Evolutionary conservation across 306 rosid genomes (phyloP).

Genomic region (Ammopiptanthus mongolicus): DNA sequence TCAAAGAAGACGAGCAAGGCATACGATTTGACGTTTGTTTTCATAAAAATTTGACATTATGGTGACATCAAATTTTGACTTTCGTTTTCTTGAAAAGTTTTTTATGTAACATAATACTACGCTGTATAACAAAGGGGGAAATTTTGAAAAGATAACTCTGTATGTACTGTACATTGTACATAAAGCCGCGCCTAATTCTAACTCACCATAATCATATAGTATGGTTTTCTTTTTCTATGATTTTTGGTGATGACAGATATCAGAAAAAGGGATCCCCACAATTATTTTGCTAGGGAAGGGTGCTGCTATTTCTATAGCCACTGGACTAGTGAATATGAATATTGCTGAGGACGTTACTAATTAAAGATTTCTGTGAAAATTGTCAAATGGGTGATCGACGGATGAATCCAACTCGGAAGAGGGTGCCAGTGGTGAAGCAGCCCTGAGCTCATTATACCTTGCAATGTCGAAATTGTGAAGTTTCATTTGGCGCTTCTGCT

Average conservation of each 20-base stretch:
- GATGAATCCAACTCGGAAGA: not conserved
- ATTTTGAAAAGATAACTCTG: not conserved
- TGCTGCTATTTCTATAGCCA: not conserved
- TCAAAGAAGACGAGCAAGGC: too few relatives aligned
- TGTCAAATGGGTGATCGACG: not conserved
- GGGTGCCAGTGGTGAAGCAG: slow-evolving; percentile 21
- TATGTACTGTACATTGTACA: slow-evolving; percentile 25
- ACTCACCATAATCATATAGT: not conserved
- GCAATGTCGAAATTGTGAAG: slow-evolving; percentile 43
- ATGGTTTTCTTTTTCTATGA: not conserved
- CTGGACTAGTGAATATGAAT: not conserved
- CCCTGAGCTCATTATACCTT: slow-evolving; percentile 51
- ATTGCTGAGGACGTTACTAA: not conserved
- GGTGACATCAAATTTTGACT: not conserved
- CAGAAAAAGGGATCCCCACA: not conserved
- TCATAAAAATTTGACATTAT: not conserved
- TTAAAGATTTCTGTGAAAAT: slow-evolving; percentile 7
- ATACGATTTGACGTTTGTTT: not conserved
- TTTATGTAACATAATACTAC: not conserved
- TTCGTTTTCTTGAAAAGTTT: not conserved
- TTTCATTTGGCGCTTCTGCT: slow-evolving; percentile 63
- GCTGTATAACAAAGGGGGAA: not conserved
- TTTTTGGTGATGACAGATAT: not conserved
- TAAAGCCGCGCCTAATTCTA: slow-evolving; percentile 36
- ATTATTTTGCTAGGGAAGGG: not conserved